These are phyloP conservation scores for Thamnidium elegans DNA, from an alignment of 192 early-diverging fungal genomes.

Conservation along the genomic window DNA sequence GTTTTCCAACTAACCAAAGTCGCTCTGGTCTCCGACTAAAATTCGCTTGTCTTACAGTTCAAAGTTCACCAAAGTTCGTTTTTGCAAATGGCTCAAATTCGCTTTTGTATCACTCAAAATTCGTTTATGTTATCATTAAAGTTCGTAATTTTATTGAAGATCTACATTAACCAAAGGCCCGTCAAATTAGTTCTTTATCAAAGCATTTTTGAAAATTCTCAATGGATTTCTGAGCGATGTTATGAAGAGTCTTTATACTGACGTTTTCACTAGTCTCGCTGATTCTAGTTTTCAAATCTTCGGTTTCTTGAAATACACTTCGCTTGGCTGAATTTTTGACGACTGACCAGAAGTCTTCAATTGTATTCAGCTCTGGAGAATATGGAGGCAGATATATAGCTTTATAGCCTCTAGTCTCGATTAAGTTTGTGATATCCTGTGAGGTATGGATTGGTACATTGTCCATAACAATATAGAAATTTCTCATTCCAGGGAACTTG, in stretches of 20 bases:
- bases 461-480: slow-evolving; percentile 23
- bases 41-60: background rate
- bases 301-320: background rate
- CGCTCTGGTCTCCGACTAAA: background rate
- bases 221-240: background rate
- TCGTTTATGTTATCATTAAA: background rate
- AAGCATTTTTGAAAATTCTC: background rate
- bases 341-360: slow-evolving; percentile 26
- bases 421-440: background rate
- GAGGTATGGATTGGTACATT: slow-evolving; percentile 20
- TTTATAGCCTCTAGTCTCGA: slow-evolving; percentile 3
- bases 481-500: slow-evolving; percentile 16
- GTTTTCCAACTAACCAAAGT: slow-evolving; percentile 7
- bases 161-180: background rate
- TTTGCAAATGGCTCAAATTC: slow-evolving; percentile 2
- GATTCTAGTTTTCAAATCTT: slow-evolving; percentile 5
- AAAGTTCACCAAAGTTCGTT: slow-evolving; percentile 10
- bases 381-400: slow-evolving; percentile 14
- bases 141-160: background rate
- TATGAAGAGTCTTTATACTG: slow-evolving; percentile 4
- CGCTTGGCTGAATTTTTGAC: slow-evolving; percentile 4
- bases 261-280: background rate
- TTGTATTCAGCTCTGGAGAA: slow-evolving; percentile 24
- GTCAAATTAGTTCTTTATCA: background rate
- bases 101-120: slow-evolving; percentile 3